Evolutionary conservation across 352 stramenopile species (phyloP).

Genomic region (Phytophthora idaei): DNA sequence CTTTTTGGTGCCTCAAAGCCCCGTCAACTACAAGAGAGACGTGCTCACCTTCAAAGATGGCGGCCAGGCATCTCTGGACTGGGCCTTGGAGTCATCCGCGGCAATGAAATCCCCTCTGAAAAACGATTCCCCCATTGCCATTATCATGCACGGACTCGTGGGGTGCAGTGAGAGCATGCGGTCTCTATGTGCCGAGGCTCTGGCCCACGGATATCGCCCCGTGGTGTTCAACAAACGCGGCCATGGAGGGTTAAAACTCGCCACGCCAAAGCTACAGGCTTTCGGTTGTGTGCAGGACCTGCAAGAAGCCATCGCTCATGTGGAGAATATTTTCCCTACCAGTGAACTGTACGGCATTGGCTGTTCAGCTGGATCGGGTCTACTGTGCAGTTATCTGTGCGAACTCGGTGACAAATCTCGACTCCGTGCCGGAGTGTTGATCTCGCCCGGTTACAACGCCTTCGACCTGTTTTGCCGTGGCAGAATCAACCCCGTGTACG

Average conservation of each 20-base stretch:
- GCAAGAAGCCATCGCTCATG: slow-evolving; percentile 51
- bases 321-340: slow-evolving; percentile 52
- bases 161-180: slow-evolving; percentile 69
- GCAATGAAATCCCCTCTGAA: slow-evolving; percentile 14
- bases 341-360: slow-evolving; percentile 71
- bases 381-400: slow-evolving; percentile 78
- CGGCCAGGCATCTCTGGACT: slow-evolving; percentile 73
- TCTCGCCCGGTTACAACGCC: slow-evolving; percentile 81
- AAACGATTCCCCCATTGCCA: slow-evolving; percentile 52
- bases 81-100: slow-evolving; percentile 51
- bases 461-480: slow-evolving; percentile 75
- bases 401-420: slow-evolving; percentile 59
- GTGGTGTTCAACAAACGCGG: slow-evolving; percentile 89
- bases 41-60: slow-evolving; percentile 63
- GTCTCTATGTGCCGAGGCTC: slow-evolving; percentile 65
- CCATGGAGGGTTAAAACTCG: slow-evolving; percentile 64
- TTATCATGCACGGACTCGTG: slow-evolving; percentile 77
- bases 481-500: slow-evolving; percentile 71
- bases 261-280: slow-evolving; percentile 68
- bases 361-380: slow-evolving; percentile 70
- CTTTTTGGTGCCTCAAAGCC: slow-evolving; percentile 66
- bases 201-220: slow-evolving; percentile 66
- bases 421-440: slow-evolving; percentile 62
- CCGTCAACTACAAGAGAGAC: slow-evolving; percentile 64
- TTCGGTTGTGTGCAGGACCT: slow-evolving; percentile 79